Conservation (phyloP, 768 basidiomycete species). For the Pisolithus microcarpus region DNA sequence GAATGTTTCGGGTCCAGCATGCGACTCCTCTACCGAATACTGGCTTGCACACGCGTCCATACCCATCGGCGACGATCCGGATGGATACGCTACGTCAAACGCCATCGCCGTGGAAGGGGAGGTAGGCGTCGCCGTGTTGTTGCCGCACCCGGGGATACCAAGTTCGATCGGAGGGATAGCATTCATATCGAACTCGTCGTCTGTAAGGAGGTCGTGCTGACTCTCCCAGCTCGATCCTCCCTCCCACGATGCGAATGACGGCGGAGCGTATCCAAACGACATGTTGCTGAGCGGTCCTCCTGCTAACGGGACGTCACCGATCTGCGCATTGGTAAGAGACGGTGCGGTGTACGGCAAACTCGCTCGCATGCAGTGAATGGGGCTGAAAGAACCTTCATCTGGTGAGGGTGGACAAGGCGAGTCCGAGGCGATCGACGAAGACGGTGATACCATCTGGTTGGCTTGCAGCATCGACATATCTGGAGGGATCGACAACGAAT, state of each 20-base stretch:
- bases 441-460: constrained; percentile 43
- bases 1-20: constrained; percentile 28
- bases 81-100: constrained; percentile 17
- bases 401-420: constrained; percentile 49
- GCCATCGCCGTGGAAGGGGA: constrained; percentile 4
- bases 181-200: constrained; percentile 61
- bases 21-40: constrained; percentile 19
- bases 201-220: constrained; percentile 34
- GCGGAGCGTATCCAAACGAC: constrained; percentile 20
- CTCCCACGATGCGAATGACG: constrained; percentile 26
- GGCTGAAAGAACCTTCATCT: constrained; percentile 43
- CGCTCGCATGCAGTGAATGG: constrained; percentile 18
- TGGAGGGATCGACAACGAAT: constrained; percentile 38
- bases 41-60: constrained; percentile 25
- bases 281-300: constrained; percentile 10
- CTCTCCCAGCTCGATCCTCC: constrained; percentile 27
- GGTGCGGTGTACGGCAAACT: constrained; percentile 15
- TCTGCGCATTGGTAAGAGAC: too few species aligned
- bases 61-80: constrained; percentile 19
- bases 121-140: constrained; percentile 12
- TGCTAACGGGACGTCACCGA: too few species aligned
- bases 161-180: constrained; percentile 62
- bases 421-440: constrained; percentile 39
- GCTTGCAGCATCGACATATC: constrained; percentile 35
- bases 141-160: constrained; percentile 42